Base-by-base conservation (phyloP, 2,329 filamentous ascomycete species). In the Penicillium sp. region DNA sequence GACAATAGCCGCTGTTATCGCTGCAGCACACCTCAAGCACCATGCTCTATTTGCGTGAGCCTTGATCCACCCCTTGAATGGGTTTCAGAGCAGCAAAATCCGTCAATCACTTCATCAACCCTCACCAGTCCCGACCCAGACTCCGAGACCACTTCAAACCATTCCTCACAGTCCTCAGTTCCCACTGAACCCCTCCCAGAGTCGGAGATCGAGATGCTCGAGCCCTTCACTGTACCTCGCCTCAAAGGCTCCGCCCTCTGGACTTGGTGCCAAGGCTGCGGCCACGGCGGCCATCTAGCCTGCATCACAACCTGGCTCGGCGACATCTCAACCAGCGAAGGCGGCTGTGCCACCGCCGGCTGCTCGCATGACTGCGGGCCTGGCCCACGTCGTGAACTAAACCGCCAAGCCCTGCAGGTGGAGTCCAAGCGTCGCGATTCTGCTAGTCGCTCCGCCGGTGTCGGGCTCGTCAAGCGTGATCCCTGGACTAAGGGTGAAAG, bases 331-430 rank as follows among this genome's bases (percentile, higher is more conserved):
- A 75, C 78, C 38, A 79, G 75, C 38, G 80, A 82, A 61, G 84
- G 84, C 17, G 79, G 78, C 31, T 88, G 85, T 72, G 80, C 84
- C 3, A 84, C 81, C 8, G 78, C 80, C 48, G 85, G 83, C 19
- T 88, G 85, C 69, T 73, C 81, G 53, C 86, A 85, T 64, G 83
- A 86, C 65, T 87, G 85, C 62, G 80, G 80, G 2, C 77, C 79
- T 2, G 82, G 83, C 13, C 75, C 75, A 5, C 73, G 77, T 50
- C 73, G 79, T 42, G 73, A 79, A 46, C 61, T 72, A 35, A 74
- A 78, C 55, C 73, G 77, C 33, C 64, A 69, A 47, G 54, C 68
- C 38, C 52, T 71, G 31, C 65, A 69, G 27, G 63, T 70, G 33
- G 69, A 76, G 59, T 69, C 69, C 37, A 71, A 73, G 59, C 68